Conservation (phyloP, 2,329 filamentous ascomycete species). For the Xylariomycetidae sp. region DNA sequence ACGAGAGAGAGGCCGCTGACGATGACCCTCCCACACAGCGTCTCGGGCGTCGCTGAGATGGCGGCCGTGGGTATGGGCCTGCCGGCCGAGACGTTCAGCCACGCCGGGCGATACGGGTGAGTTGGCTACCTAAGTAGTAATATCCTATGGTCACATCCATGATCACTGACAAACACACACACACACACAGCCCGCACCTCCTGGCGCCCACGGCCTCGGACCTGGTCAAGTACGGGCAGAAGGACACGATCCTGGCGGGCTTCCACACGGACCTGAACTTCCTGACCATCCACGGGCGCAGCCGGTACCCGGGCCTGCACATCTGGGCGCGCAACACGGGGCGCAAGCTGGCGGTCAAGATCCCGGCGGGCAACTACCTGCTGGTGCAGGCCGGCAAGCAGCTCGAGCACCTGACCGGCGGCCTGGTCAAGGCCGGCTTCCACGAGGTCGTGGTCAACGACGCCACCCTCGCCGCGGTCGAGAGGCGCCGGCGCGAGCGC, state of each 20-base stretch:
- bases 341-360: conserved; percentile 50
- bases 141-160: background rate
- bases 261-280: conserved; percentile 63
- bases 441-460: conserved; percentile 57
- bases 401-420: conserved; percentile 55
- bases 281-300: conserved; percentile 58
- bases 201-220: conserved; percentile 57
- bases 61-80: conserved; percentile 50
- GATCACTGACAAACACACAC: background rate
- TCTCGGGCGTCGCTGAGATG: conserved; percentile 54
- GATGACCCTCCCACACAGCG: conserved; percentile 15
- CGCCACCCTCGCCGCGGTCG: conserved; percentile 42
- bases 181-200: conserved; percentile 45
- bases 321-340: conserved; percentile 61
- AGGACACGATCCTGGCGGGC: conserved; percentile 55
- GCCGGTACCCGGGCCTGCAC: conserved; percentile 55
- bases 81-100: conserved; percentile 44
- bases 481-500: conserved; percentile 31
- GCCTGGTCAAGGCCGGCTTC: conserved; percentile 55
- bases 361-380: conserved; percentile 51
- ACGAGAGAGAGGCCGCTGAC: conserved; percentile 3
- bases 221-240: conserved; percentile 43
- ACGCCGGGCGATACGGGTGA: conserved; percentile 51
- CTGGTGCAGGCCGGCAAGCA: conserved; percentile 59
- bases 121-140: conserved; percentile 10